Percentiles rank a stretch among this genome's conserved stretches.
phyloP scores from a whole-genome alignment of 257 asterid genomes.

The Solanum pinnatisectum region DNA sequence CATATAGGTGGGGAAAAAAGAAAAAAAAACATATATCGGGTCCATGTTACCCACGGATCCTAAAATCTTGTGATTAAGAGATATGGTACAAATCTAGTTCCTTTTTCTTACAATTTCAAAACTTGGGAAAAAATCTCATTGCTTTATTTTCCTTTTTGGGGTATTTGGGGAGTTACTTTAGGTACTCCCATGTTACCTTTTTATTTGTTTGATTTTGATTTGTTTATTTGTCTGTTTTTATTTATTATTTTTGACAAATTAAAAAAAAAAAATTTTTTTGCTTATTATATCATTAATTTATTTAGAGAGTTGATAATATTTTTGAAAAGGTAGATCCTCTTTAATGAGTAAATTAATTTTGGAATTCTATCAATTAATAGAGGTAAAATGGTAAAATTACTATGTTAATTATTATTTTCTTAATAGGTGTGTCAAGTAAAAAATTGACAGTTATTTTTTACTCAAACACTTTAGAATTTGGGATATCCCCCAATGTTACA shows the following conservation, averaged over 20 bases:
- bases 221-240: too few relatives aligned
- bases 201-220: too few relatives aligned
- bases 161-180: not conserved
- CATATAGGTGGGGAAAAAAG: too few relatives aligned
- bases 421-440: accelerated
- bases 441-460: not conserved
- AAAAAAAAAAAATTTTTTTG: too few relatives aligned
- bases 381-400: accelerated
- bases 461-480: not conserved
- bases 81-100: not conserved
- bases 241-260: too few relatives aligned
- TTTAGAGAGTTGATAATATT: not conserved
- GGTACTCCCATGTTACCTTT: not conserved
- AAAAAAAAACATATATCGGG: too few relatives aligned
- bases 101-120: not conserved
- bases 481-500: not conserved
- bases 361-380: too few relatives aligned
- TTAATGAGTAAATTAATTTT: not conserved
- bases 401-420: too few relatives aligned
- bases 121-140: not conserved
- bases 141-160: not conserved
- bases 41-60: not conserved
- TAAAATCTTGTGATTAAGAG: not conserved
- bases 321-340: too few relatives aligned
- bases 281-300: too few relatives aligned